These are phyloP conservation scores for Pyrenophora tritici-repentis DNA, from an alignment of 2,329 filamentous ascomycete genomes.

Conservation along the genomic window DNA sequence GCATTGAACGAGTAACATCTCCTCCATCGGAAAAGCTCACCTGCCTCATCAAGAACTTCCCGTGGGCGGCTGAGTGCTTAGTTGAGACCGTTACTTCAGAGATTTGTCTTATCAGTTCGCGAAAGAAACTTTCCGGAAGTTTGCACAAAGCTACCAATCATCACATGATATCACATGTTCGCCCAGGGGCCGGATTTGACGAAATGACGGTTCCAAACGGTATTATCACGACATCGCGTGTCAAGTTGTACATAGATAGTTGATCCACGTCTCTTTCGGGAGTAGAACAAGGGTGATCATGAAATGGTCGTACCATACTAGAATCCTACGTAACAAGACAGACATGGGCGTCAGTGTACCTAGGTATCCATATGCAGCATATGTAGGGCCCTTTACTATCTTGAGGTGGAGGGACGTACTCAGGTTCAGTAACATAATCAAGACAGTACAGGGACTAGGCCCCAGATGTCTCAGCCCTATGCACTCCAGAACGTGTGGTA, in stretches of 20 bases:
- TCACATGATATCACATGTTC: too few species aligned
- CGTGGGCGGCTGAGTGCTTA: background rate
- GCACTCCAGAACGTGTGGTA: slow-evolving; percentile 33
- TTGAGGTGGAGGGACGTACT: background rate
- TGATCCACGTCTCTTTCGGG: too few species aligned
- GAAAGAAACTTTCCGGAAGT: too few species aligned
- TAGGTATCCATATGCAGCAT: background rate
- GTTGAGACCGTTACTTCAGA: background rate
- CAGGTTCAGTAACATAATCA: slow-evolving; percentile 15
- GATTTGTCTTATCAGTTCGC: background rate
- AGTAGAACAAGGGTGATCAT: too few species aligned
- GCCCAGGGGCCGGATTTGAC: too few species aligned
- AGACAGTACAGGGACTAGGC: slow-evolving; percentile 22
- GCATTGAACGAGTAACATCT: slow-evolving; percentile 13
- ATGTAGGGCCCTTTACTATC: background rate
- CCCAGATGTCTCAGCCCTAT: slow-evolving; percentile 35
- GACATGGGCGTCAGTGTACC: background rate
- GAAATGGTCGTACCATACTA: too few species aligned
- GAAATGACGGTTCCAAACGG: too few species aligned
- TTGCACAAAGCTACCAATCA: too few species aligned
- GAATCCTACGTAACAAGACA: too few species aligned
- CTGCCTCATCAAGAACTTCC: slow-evolving; percentile 2
- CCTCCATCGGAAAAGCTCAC: slow-evolving; percentile 7
- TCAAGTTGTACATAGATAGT: too few species aligned
- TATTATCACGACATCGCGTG: too few species aligned